phyloP scores from a whole-genome alignment of 176 grass and related monocot species.

The Pharus latifolius region DNA sequence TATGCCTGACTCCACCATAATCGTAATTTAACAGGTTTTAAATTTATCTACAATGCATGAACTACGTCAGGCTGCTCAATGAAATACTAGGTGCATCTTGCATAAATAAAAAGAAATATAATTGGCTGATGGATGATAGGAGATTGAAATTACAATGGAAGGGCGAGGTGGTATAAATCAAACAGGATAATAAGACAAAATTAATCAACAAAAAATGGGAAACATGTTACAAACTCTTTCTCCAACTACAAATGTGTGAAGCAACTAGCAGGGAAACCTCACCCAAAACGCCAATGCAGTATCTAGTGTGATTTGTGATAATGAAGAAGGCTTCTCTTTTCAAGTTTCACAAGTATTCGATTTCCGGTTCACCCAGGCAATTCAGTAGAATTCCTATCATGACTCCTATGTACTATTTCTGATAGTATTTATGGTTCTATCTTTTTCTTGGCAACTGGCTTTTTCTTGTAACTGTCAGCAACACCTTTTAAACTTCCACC shows the following conservation, averaged over 20 bases:
- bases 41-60: neutral
- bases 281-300: neutral
- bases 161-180: neutral
- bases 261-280: neutral
- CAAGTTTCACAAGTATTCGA: neutral
- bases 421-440: neutral
- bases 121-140: neutral
- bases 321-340: neutral
- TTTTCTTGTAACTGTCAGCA: too few species aligned
- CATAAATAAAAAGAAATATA: neutral
- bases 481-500: neutral
- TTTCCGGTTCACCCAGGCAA: neutral
- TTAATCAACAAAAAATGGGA: neutral
- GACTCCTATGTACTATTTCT: neutral
- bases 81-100: neutral
- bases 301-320: neutral
- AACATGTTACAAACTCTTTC: neutral
- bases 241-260: neutral
- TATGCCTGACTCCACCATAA: neutral
- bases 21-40: neutral
- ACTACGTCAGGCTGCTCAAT: neutral
- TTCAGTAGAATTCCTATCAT: neutral
- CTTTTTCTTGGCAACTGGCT: too few species aligned
- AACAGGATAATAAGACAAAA: neutral
- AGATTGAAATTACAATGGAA: neutral